Percentiles rank a stretch among this genome's conserved stretches.
These are phyloP conservation scores for Fusarium subglutinans DNA, from an alignment of 2,329 filamentous ascomycete species.

Conservation along the genomic window DNA sequence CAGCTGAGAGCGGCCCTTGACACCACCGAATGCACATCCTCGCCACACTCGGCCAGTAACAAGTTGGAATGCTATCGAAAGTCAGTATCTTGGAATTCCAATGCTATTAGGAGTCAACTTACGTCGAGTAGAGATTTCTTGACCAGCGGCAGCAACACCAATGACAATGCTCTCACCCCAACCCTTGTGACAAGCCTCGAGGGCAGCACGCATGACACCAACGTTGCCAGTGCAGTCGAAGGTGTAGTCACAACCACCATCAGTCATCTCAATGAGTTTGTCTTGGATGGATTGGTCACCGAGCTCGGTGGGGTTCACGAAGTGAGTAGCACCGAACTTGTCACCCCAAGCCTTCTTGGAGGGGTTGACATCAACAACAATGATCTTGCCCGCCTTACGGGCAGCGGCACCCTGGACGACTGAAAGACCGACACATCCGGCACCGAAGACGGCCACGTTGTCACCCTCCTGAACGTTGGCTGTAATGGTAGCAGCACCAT, in stretches of 20 bases:
- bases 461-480: constrained; percentile 91
- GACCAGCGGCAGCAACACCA: constrained; percentile 93
- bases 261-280: constrained; percentile 95
- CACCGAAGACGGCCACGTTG: constrained; percentile 92
- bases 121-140: constrained; percentile 95
- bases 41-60: constrained; percentile 98
- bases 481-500: constrained; percentile 93
- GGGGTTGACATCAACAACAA: constrained; percentile 81
- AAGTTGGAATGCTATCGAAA: constrained; percentile 85
- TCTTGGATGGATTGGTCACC: constrained; percentile 85
- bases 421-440: constrained; percentile 93
- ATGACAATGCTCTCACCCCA: constrained; percentile 99
- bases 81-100: constrained; percentile 30
- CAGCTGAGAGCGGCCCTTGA: constrained; percentile 96
- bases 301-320: constrained; percentile 90
- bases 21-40: constrained; percentile 96
- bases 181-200: constrained; percentile 99
- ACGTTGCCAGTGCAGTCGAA: constrained; percentile 99
- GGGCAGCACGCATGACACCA: constrained; percentile 90
- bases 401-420: constrained; percentile 94
- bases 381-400: constrained; percentile 82
- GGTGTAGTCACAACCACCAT: constrained; percentile 97
- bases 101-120: constrained; percentile 54
- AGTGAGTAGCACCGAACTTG: constrained; percentile 97
- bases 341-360: constrained; percentile 89